Base-by-base conservation (phyloP, 441 rosid genomes). In the Brassica balearica region DNA sequence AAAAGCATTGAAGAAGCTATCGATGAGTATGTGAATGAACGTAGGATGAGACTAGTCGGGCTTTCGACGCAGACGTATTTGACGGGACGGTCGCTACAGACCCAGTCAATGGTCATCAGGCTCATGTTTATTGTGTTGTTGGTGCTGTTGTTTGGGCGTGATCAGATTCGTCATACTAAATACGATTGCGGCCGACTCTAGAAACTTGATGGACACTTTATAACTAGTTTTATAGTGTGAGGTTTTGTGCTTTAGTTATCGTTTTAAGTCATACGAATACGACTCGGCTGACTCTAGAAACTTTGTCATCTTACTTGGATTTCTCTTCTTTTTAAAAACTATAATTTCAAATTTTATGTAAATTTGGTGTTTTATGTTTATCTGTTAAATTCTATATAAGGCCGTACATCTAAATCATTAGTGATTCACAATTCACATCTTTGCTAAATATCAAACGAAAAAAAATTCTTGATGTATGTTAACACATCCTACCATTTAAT, bases 1-100 rank as follows among this genome's bases (percentile, higher is more conserved):
- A 66, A 15, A 68, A 63, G 23, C 1, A 74, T 84, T 25, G 86
- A 62, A 43, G 85, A 79, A 11, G 91, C 81, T 61, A 38, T 85
- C 25, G 87, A 86, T 77, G 77, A 79, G 36, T 88, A 82, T 25
- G 81, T 83, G 34, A 34, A 68, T 23, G 88, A 85, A 74, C 82
- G 90, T 68, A 85, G 83, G 84, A 77, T 66, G 89, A 87, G 93
- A 75, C 22, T 89, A 68, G 60, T 89, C 3, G n/a, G 81, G 69
- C 69, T 89, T 66, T 86, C 90, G 0, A 23, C 72, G n/a, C 86
- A 88, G 64, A 85, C 88, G 8, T 85, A 84, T 69, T 74, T 83
- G 65, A 65, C 70, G 0, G 88, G 93, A 67, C 62, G 70, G 15
- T 11, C 60, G 25, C 8, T 84, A 1, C 80, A 80, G 17, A 68